Conservation (phyloP, 169 alveolate genomes). For the Plasmodium yoelii region DNA sequence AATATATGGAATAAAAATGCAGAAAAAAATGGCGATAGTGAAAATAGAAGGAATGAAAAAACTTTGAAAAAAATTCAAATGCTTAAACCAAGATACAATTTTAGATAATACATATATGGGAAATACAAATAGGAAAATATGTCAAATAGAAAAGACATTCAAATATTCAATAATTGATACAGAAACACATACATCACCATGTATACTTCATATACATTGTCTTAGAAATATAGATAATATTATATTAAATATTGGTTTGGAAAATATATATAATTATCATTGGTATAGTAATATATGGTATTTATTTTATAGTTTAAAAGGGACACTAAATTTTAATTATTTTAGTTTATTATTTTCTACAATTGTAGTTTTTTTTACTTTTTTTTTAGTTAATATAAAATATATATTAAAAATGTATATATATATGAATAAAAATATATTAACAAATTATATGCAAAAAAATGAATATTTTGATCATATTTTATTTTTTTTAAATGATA, state of each 20-base stretch:
- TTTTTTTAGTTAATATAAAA: constrained; percentile 41
- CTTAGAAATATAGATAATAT: constrained; percentile 50
- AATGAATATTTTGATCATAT: background rate
- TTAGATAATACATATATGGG: constrained; percentile 48
- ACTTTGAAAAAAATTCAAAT: constrained; percentile 15
- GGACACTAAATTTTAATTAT: constrained; percentile 57
- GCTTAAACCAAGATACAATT: constrained; percentile 45
- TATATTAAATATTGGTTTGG: constrained; percentile 42
- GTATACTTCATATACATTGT: constrained; percentile 72
- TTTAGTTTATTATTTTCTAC: constrained; percentile 68
- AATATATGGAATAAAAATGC: constrained; percentile 5
- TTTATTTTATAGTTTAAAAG: constrained; percentile 67
- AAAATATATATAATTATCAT: constrained; percentile 43
- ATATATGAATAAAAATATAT: constrained; percentile 26
- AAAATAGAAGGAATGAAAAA: background rate
- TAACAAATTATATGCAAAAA: constrained; percentile 3
- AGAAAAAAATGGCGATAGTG: background rate
- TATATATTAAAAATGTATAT: constrained; percentile 22
- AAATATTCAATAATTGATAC: constrained; percentile 60
- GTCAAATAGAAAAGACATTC: constrained; percentile 69
- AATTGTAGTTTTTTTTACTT: constrained; percentile 29
- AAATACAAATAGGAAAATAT: constrained; percentile 29
- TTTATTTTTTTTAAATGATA: constrained; percentile 30
- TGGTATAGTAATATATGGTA: constrained; percentile 73
- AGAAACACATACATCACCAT: constrained; percentile 58